Base-by-base conservation (phyloP, 1,139 yeast genomes). In the Kluyveromyces sp. region DNA sequence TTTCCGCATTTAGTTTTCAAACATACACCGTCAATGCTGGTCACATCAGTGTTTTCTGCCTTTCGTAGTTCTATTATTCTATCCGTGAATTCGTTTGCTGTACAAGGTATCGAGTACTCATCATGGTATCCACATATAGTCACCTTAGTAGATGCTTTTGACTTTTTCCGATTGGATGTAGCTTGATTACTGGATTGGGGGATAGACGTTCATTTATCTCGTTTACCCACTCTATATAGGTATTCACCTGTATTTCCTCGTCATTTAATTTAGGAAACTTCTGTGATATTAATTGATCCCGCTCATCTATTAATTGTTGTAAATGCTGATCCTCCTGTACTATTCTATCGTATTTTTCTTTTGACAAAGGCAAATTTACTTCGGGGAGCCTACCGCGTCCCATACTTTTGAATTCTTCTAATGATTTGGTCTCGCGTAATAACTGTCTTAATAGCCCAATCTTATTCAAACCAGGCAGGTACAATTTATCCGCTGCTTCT, bases 291-390 rank as follows among this genome's bases (percentile, higher is more conserved):
- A 54, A 43, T 7, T 53, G 51, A 7, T 46, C 67, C 50, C 35
- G 35, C 33, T 55, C 52, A 2, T 45, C 32, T 29, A 46, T 42
- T 25, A 62, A 46, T 7, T 52, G 53, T 2, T 47, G 35, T 7
- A 66, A 41, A 25, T 53, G 53, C 7, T 43, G 27, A 49, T 67
- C 66, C 7, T 60, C 59, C 1, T 48, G 48, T 25, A 64, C 61
- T 2, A 73, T 57, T 1, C 57, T 57, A 1, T 56, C 57, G 0
- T 76, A 74, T 40, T 74, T 63, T 25, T 56, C 53, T 55, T 62
- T 45, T 69, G 67, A 64, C 29, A 68, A 63, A 4, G 63, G 58
- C 1, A 51, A 39, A 4, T 74, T 73, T 31, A 50, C 48, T 33
- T 26, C 49, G 41, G 41, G 56, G 37, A 42, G 53, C 55, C 34